Base-by-base conservation (phyloP, 2,329 filamentous ascomycete genomes). In the Emergomyces africanus region DNA sequence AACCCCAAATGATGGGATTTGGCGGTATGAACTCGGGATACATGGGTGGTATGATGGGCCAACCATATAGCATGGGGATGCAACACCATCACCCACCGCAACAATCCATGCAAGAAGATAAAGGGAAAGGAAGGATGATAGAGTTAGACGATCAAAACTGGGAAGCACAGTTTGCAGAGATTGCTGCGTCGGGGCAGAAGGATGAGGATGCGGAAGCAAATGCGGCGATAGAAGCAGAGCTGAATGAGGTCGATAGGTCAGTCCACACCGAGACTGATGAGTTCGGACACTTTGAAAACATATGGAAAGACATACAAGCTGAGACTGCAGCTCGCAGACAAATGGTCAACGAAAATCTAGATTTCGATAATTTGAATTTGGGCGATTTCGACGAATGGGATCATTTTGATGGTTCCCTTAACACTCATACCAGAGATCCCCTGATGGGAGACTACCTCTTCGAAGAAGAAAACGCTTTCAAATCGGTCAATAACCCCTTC, bases 141-240 rank as follows among this genome's bases (percentile, higher is more conserved):
- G 94, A 97, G 76, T 82, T 97, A 28, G 90, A 96, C 70, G 92
- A 99, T 66, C 79, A 87, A 68, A 87, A 95, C 69, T 97, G 94
- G 94, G 92, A 97, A 74, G 89, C 90, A 67, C 90, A 97, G 72
- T 99, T 99, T 72, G 88, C 90, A 60, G 84, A 94, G 73, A 85
- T 96, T 70, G 89, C 92, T 71, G 76, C 75, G 15, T 75, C 75
- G 44, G 77, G 80, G 55, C 73, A 76, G 57, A 77, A 79, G 66
- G 77, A 77, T 58, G 72, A 82, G 60, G 83, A 85, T 62, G 77
- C 76, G 41, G 78, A 85, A 68, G 88, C 88, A 57, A 86, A 89
- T 62, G 80, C 80, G 61, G 87, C 87, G 20, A 89, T 92, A 66
- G 90, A 95, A 77, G 82, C 83, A 61, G 91, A 97, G 78, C 81